Base-by-base conservation (phyloP, 768 basidiomycete genomes). In the Leccinum sublutescens region DNA sequence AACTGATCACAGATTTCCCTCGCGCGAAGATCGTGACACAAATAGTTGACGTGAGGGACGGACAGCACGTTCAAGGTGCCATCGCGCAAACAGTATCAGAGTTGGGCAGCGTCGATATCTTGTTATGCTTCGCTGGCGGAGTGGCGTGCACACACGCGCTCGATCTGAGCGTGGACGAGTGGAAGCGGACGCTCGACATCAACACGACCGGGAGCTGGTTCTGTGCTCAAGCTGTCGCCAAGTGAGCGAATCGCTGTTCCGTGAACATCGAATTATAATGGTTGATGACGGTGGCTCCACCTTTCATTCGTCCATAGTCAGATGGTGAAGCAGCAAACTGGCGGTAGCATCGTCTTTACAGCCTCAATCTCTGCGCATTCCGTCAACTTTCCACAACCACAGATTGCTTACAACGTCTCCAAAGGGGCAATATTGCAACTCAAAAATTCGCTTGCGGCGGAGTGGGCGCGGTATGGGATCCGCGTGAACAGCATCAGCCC, bases 121-220 rank as follows among this genome's bases (percentile, higher is more conserved):
- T 82, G 14, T 58, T 79, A 36, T 82, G 79, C 57, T 81, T 76
- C 55, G 79, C 78, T 0, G 78, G 79, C 8, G 74, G 78, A 4
- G 78, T 78, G 15, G 68, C 68, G 6, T 70, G 70, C 25, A 63
- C 62, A 4, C 73, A 76, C 48, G 73, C 77, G 2, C 62, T 68
- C 31, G 73, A 78, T 17, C 54, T 77, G 50, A 49, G 47, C 17
- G 45, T 70, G 1, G 70, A 71, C 21, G 71, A 75, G 36, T 81
- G 77, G 77, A 69, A 65, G 57, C 66, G 70, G 27, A 71, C 77
- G 6, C 54, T 79, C 25, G 78, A 80, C 49, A 66, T 78, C 45
- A 81, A 79, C 55, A 74, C 74, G 17, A 81, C 76, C 5, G 80
- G 79, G 19, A 77, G 77, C 50, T 80, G 76, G 77, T 58, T 79